A percentile compares a stretch with the other conserved stretches of the same genome.
Evolutionary conservation across 106 monocot genomes (phyloP).

Genomic region (Dendrobium catenatum): DNA sequence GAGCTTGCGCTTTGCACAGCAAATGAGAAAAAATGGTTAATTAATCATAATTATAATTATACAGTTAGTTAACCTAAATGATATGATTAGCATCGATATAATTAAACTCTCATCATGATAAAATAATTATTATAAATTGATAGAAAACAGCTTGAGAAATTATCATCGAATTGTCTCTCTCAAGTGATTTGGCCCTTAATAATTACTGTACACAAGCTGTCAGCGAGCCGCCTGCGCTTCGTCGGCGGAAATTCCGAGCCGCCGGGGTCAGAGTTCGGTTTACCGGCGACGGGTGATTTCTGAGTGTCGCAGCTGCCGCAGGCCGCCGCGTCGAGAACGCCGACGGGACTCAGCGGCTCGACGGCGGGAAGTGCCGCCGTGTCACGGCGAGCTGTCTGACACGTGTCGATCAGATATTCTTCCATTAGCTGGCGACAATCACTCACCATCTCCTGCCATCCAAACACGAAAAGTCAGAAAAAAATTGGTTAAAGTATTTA

Average conservation of each 20-base stretch:
- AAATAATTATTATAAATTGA: background rate
- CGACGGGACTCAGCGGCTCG: constrained; percentile 47
- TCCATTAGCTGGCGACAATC: constrained; percentile 55
- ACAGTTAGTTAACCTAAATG: no score
- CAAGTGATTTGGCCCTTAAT: background rate
- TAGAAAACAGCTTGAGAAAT: background rate
- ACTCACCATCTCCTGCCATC: constrained; percentile 37
- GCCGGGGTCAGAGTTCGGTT: background rate
- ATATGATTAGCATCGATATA: no score
- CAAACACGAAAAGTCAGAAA: background rate
- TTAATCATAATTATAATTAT: no score
- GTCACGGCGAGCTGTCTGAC: background rate
- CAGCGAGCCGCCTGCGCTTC: constrained; percentile 27
- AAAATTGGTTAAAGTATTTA: background rate
- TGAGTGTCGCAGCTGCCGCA: constrained; percentile 55
- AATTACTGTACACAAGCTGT: constrained; percentile 19
- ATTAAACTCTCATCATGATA: no score
- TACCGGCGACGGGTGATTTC: constrained; percentile 9
- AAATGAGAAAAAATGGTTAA: no score
- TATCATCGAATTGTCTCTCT: background rate
- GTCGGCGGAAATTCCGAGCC: background rate
- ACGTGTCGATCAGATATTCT: constrained; percentile 41
- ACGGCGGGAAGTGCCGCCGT: constrained; percentile 12
- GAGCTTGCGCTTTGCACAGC: no score
- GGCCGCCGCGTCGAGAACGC: constrained; percentile 65